Base-by-base conservation (phyloP, 1,284 basidiomycete species). In the Agaricales sp. region DNA sequence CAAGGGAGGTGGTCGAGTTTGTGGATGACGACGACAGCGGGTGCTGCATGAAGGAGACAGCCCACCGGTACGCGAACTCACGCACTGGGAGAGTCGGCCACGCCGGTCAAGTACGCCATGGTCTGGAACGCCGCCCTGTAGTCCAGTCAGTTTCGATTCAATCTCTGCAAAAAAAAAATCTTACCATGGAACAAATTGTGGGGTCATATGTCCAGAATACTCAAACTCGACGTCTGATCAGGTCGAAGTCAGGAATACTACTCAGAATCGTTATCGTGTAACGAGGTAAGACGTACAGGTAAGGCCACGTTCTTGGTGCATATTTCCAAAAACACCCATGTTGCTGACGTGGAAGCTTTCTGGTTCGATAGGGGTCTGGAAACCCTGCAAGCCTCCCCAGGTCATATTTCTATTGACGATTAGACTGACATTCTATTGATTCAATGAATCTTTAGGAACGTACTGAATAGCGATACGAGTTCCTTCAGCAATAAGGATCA, bases 281-380 rank as follows among this genome's bases (percentile, higher is more conserved):
- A 6, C 26, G 14, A 6, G 6, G 14, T 30, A 30, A 30, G 14
- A 30, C 26, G 14, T 30, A 30, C 26, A 30, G 26, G 26, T 30
- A 14, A 87, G 60, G 6, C 78, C 78, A 45, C 82, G 75, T 58
- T 87, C 85, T 13, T 68, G 67, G 53, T 87, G 83, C 52, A 73
- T 64, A 1, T 65, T 80, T 0, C 84, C 85, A 19, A 80, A 66
- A 2, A 81, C 70, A 47, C 84, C 85, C 49, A 85, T 68, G 11
- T 76, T 78, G 48, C 84, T 79, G 37, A 87, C 75, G 51, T 85
- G 61, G 65, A 87, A 82, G 51, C 74, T 81, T 54, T 87, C 83
- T 20, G 71, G 64, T 20, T 63, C 57, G 38, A 84, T 82, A 4
- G 80, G 79, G 0, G 71, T 78, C 54, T 82, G 83, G 73, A 86